Evolutionary conservation across 352 stramenopile genomes (phyloP).

Genomic region (Phytophthora brassicae): DNA sequence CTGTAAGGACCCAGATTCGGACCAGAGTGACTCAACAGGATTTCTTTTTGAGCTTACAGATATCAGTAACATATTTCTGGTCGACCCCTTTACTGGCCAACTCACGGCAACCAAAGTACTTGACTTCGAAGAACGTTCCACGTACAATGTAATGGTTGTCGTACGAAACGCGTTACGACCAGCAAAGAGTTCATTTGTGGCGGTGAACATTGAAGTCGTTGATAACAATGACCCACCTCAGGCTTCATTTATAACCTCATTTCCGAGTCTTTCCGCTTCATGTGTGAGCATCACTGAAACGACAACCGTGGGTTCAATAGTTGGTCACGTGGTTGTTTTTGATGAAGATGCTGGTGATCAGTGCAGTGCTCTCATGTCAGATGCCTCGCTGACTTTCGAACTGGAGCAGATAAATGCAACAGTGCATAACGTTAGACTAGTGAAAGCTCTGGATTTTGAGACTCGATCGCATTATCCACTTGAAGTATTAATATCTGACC

Average conservation of each 20-base stretch:
- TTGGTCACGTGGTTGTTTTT: constrained; percentile 17
- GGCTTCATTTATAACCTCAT: constrained; percentile 10
- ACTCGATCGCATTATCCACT: constrained; percentile 19
- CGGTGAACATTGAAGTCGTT: constrained; percentile 6
- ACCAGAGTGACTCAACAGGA: constrained; percentile 9
- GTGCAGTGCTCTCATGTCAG: constrained; percentile 1
- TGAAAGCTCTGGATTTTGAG: constrained; percentile 24
- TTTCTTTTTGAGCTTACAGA: constrained; percentile 49
- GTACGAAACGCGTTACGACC: constrained; percentile 20
- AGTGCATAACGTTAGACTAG: constrained; percentile 11
- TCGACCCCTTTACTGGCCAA: constrained; percentile 15
- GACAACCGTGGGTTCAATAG: constrained; percentile 8
- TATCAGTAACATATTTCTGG: background rate
- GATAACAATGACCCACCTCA: constrained; percentile 24
- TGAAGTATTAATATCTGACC: constrained; percentile 11
- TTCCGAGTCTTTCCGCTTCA: constrained; percentile 7
- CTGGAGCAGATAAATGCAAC: constrained; percentile 15
- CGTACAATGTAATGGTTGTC: constrained; percentile 18
- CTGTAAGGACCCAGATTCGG: constrained; percentile 50
- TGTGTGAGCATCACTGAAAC: constrained; percentile 18
- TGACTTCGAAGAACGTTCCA: constrained; percentile 18
- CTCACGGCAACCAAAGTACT: constrained; percentile 8
- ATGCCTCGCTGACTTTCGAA: constrained; percentile 8
- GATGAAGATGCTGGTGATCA: constrained; percentile 28
- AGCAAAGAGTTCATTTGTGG: constrained; percentile 18